Base-by-base conservation (phyloP, 306 rosid genomes). In the Clitoria ternatea region DNA sequence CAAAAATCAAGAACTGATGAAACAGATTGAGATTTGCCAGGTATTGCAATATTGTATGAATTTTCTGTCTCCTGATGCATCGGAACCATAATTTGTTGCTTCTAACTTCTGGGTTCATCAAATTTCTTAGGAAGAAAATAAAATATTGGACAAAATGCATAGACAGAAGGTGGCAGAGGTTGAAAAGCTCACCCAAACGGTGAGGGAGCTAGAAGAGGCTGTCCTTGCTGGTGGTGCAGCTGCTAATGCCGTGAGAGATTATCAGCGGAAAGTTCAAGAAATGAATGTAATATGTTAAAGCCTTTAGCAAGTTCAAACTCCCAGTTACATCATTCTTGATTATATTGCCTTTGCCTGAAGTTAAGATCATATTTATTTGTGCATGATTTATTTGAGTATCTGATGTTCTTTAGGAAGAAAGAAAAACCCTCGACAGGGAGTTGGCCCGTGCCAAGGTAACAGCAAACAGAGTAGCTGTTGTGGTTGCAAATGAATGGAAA, bases 191-290 rank as follows among this genome's bases (percentile, higher is more conserved):
- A 92, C 96, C 9, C 98, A 92, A 76, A 92, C 98, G 76, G 98
- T 92, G 35, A 80, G 96, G 65, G 98, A 92, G 81, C 81, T 89
- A 66, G 98, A 92, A 86, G 98, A 92, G 85, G 88, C 98, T 44
- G 96, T 92, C 81, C 96, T 92, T 84, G 96, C 96, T 39, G 98
- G 98, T 32, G 98, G 96, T 60, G 98, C 98, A 20, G 98, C 98
- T 5, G 98, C 98, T 45, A 92, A 92, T 81, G 98, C 96, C 59
- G 98, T 92, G 83, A 84, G 98, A 68, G 98, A 92, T 79, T 92
- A 92, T 80, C 98, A 90, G 84, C 90, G 98, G 67, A 92, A 92
- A 82, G 81, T 92, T 74, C 98, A 92, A 79, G 98, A 92, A 82
- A 89, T 92, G 98, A 92, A 92, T 85, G 79, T 77, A 77, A 77